phyloP scores from a whole-genome alignment of 2,329 filamentous ascomycete genomes.

The Hirsutella rhossiliensis region DNA sequence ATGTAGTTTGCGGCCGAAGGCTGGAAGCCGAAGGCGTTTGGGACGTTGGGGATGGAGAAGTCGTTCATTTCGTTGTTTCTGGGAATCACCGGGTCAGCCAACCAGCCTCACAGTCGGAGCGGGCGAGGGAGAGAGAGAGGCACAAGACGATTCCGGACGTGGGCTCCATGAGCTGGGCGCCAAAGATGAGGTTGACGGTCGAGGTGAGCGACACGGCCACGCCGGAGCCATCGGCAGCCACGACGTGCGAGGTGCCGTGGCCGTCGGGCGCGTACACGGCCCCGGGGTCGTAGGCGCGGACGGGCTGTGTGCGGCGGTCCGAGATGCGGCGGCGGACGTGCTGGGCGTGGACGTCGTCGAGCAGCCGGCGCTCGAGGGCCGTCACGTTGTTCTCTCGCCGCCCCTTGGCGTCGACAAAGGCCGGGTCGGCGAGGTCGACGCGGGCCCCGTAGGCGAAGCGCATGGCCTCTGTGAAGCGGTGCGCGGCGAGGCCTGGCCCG shows the following conservation, averaged over 20 bases:
- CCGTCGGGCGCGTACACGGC: constrained; percentile 55
- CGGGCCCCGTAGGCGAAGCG: constrained; percentile 78
- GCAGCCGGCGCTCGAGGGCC: constrained; percentile 54
- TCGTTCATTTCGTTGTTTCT: constrained; percentile 60
- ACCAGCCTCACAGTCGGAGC: background rate
- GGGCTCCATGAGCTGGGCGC: constrained; percentile 65
- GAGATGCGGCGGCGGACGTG: constrained; percentile 55
- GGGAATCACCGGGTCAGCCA: background rate
- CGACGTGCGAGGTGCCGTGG: constrained; percentile 63
- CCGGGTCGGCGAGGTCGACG: constrained; percentile 71
- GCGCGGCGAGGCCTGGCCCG: constrained; percentile 45
- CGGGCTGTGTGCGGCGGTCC: constrained; percentile 58
- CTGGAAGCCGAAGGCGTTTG: constrained; percentile 76
- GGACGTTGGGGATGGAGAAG: constrained; percentile 69
- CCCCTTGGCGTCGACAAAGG: constrained; percentile 44
- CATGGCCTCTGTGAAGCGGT: constrained; percentile 79
- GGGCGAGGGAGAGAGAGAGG: constrained; percentile 20
- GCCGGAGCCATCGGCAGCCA: constrained; percentile 59
- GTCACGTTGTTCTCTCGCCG: constrained; percentile 24
- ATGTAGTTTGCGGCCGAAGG: constrained; percentile 75
- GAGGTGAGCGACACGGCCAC: constrained; percentile 74
- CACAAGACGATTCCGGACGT: constrained; percentile 69
- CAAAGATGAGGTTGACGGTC: constrained; percentile 81
- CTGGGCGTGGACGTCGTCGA: constrained; percentile 46
- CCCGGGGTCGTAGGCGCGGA: constrained; percentile 61